Conservation (phyloP, 2,329 filamentous ascomycete genomes). For the Aspergillus bombycis region DNA sequence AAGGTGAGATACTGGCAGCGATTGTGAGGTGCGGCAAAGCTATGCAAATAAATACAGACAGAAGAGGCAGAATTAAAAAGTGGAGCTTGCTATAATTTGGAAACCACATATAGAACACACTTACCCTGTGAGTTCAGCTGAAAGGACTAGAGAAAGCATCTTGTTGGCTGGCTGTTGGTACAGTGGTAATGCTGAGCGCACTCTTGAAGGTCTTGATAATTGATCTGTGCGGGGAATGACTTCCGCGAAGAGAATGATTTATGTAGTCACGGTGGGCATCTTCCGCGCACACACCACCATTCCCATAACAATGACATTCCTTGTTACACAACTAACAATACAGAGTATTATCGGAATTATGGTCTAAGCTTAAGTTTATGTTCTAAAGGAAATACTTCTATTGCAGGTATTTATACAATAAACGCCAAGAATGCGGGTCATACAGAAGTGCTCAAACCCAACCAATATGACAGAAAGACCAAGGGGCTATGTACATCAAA, state of each 20-base stretch:
- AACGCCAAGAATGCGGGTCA: conserved; percentile 33
- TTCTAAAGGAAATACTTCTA: conserved; percentile 12
- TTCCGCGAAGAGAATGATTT: neutral
- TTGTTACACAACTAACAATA: neutral
- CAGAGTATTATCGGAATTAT: no score
- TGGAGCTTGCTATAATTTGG: neutral
- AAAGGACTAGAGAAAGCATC: conserved; percentile 46
- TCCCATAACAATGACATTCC: neutral
- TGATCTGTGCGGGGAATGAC: conserved; percentile 10
- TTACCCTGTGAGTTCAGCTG: conserved; percentile 44
- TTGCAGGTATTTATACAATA: conserved; percentile 20
- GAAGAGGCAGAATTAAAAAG: neutral
- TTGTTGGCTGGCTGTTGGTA: conserved; percentile 12
- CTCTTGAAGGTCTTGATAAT: conserved; percentile 5
- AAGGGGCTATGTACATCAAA: conserved; percentile 15
- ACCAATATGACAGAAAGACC: conserved; percentile 23
- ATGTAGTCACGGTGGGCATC: neutral
- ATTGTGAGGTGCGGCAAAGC: conserved; percentile 21
- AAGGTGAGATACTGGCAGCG: neutral
- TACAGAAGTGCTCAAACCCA: conserved; percentile 21
- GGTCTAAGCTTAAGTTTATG: neutral
- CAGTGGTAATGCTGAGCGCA: neutral
- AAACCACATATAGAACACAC: conserved; percentile 8
- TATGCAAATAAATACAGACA: neutral
- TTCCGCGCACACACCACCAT: neutral